Evolutionary conservation across 2,329 filamentous ascomycete genomes (phyloP).

Genomic region (Juglanconis juglandina): DNA sequence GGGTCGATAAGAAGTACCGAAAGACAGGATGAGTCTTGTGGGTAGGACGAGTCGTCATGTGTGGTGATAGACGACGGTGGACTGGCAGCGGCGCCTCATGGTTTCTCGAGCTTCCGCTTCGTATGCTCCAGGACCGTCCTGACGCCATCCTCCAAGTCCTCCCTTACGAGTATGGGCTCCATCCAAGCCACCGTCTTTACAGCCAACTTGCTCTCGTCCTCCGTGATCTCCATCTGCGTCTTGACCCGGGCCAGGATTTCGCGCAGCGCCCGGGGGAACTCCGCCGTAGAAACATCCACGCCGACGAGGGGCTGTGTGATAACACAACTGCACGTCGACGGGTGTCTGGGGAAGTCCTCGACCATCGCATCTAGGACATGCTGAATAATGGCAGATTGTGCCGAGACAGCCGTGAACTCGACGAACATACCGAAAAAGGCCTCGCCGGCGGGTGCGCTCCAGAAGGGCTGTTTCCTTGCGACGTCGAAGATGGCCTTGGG

Average conservation of each 20-base stretch:
- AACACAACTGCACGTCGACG: constrained; percentile 66
- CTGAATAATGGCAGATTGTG: constrained; percentile 63
- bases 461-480: constrained; percentile 73
- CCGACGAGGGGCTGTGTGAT: constrained; percentile 69
- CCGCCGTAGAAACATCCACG: constrained; percentile 58
- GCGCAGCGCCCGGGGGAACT: constrained; percentile 70
- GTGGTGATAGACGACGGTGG: not conserved
- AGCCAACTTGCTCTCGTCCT: constrained; percentile 43
- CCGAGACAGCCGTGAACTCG: constrained; percentile 64
- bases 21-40: no score
- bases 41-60: not conserved
- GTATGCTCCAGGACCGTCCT: constrained; percentile 54
- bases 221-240: constrained; percentile 41
- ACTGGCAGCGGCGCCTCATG: constrained; percentile 5
- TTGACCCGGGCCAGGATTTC: constrained; percentile 62
- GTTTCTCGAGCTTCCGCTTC: constrained; percentile 33
- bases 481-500: constrained; percentile 89
- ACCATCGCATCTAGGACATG: constrained; percentile 69
- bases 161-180: constrained; percentile 45
- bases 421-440: constrained; percentile 79
- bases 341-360: constrained; percentile 55
- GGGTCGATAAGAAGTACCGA: no score
- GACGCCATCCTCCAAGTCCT: constrained; percentile 54
- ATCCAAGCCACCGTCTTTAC: constrained; percentile 54
- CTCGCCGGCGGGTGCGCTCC: constrained; percentile 62